These are phyloP conservation scores for Podospora fimiseda DNA, from an alignment of 495 filamentous ascomycete genomes.

Conservation along the genomic window DNA sequence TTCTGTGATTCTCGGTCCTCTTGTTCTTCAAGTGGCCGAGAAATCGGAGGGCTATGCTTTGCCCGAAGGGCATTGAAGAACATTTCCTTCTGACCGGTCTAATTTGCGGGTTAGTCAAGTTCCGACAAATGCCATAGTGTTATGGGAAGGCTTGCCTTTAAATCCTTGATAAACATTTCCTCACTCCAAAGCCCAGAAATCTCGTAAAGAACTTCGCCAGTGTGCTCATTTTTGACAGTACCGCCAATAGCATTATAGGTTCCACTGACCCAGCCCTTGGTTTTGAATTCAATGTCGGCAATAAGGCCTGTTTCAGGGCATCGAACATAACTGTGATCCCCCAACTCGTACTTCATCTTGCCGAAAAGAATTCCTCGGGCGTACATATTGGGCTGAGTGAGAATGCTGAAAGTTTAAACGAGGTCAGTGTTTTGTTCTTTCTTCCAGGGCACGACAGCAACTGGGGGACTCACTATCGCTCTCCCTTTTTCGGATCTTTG, in stretches of 20 bases:
- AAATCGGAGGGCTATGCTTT: constrained; percentile 66
- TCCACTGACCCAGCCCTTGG: constrained; percentile 94
- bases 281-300: constrained; percentile 98
- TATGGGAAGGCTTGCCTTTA: constrained; percentile 52
- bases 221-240: constrained; percentile 81
- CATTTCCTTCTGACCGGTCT: constrained; percentile 84
- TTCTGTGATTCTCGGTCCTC: constrained; percentile 83
- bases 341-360: constrained; percentile 99
- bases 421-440: constrained; percentile 5
- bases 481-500: constrained; percentile 55
- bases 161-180: constrained; percentile 83
- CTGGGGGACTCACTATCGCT: constrained; percentile 71
- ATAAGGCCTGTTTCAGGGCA: constrained; percentile 80
- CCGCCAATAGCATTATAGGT: constrained; percentile 96
- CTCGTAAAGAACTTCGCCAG: constrained; percentile 80
- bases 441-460: neutral
- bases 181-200: constrained; percentile 89
- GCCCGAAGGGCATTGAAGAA: constrained; percentile 80
- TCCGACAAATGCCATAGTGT: neutral
- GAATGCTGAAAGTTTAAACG: constrained; percentile 45
- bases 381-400: constrained; percentile 99
- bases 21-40: constrained; percentile 77
- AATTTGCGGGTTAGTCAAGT: neutral
- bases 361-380: constrained; percentile 94
- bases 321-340: constrained; percentile 90